Conservation (phyloP, 2,329 filamentous ascomycete genomes). For the Penicillium sp. region DNA sequence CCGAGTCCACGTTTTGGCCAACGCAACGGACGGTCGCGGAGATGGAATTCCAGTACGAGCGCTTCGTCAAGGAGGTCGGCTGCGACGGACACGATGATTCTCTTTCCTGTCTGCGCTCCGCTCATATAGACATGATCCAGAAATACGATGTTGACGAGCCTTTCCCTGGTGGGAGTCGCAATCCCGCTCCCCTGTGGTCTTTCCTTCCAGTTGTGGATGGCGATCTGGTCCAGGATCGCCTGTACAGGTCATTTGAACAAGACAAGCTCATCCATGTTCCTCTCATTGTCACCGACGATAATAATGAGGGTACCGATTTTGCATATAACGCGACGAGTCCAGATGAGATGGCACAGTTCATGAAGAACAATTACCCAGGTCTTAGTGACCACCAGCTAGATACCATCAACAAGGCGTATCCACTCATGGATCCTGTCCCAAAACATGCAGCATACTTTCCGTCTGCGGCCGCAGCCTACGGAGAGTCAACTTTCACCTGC, state of each 20-base stretch:
- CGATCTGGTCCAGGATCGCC: conserved; percentile 51
- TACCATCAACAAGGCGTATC: conserved; percentile 54
- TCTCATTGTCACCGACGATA: conserved; percentile 50
- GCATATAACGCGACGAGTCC: conserved; percentile 49
- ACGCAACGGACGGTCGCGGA: conserved; percentile 46
- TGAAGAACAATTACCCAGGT: conserved; percentile 57
- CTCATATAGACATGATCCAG: conserved; percentile 44
- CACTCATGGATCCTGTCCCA: conserved; percentile 35
- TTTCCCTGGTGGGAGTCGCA: conserved; percentile 39
- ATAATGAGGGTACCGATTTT: conserved; percentile 45
- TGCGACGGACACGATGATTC: conserved; percentile 40
- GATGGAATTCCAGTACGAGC: conserved; percentile 50
- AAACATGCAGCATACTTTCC: conserved; percentile 37
- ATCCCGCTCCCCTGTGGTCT: conserved; percentile 48
- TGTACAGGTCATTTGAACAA: conserved; percentile 50
- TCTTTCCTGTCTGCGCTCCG: conserved; percentile 46
- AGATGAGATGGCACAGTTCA: conserved; percentile 51
- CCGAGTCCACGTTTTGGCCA: conserved; percentile 51
- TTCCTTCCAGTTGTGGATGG: conserved; percentile 58
- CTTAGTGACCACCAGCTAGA: conserved; percentile 51
- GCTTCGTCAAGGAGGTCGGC: conserved; percentile 43
- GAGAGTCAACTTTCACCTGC: conserved; percentile 53
- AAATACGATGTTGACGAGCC: conserved; percentile 40
- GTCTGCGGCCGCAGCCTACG: conserved; percentile 38
- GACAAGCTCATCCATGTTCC: conserved; percentile 57